Evolutionary conservation across 2,329 filamentous ascomycete species (phyloP), one percentile per base, ranked within the genome.

Genomic region (Pseudogymnoascus sp.): DNA sequence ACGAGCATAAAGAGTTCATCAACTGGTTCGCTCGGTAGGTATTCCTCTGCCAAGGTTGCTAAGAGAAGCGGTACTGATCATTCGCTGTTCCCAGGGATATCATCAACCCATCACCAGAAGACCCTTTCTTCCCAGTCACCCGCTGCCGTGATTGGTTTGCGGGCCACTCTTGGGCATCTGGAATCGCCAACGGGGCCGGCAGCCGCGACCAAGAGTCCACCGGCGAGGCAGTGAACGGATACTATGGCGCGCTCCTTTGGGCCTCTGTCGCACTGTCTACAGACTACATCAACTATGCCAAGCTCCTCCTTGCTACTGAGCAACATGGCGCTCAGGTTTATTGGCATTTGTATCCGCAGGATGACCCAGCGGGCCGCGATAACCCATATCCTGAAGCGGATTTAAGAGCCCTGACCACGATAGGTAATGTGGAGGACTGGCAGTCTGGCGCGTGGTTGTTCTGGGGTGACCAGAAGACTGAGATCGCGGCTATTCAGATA

Each of bases 81-180:
- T 60, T 38, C 21, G 38, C 36, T 34, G 36, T 64, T 36, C 31
- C 53, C 38, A 66, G 69, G 8, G 69, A 71, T 62, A 68, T 68
- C 43, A 66, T 67, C 43, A 72, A 72, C 59, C 70, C 71, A 2
- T 69, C 68, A 16, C 16, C 69, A 11, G 12, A 65, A n/a, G 71
- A 72, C 46, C 69, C 67, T 3, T 70, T 67, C 63, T 72, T 72
- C 62, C 70, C 70, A 16, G 40, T 68, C 60, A 68, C 68, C 28
- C 69, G 71, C 25, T 66, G 64, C 60, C 67, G 68, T 25, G 70
- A 72, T 61, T 72, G 69, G 69, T 72, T 68, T 59, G 64, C 66
- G 12, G 71, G 71, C 23, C 71, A 72, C 65, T 69, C 66, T 3
- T 72, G 70, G 71, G 71, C 71, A 12, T 68, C 68, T 9, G 71